Evolutionary conservation across 306 rosid species (phyloP), one percentile per base, ranked within the genome.

Genomic region (Styphnolobium japonicum): DNA sequence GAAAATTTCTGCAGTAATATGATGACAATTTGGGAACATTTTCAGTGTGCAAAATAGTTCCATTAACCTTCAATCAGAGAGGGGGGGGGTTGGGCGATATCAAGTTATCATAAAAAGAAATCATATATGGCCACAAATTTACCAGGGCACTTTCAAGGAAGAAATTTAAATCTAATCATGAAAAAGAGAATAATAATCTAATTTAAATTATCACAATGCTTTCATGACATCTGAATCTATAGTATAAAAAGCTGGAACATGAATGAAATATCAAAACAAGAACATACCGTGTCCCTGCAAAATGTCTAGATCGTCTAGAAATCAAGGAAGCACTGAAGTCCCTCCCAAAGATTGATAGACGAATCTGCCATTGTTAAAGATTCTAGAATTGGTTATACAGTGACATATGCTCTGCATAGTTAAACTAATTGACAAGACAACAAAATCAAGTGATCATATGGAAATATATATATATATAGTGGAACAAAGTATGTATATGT

Each of bases 221-320:
- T 73, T 71, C 63, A 53, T 77, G 23, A 61, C 49, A 78, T 33
- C 66, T 33, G 39, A 78, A 64, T 55, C 80, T 71, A 64, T 11
- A 11, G 61, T 53, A 48, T 46, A 66, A 46, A 56, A 60, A 40
- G 52, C 53, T 65, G 67, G 22, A 73, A 72, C 43, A 66, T 37
- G 29, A 61, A 79, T 39, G 15, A 60, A 52, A 68, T 23, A 43
- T 39, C 37, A 18, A 40, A 84, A 43, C 10, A 79, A 49, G 51
- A 77, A 36, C 84, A 83, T 81, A 93, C 98, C 98, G 98, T 75
- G 98, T 95, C 85, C 98, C 98, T 6, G 98, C 98, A 87, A 95
- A 95, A 87, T 92, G 97, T 66, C 98, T 91, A 73, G 98, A 95
- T 67, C 98, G 95, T 66, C 98, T 89, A 79, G 98, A 92, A 83